Conservation (phyloP, 257 asterid species). For the Solanum ossicruentum region DNA sequence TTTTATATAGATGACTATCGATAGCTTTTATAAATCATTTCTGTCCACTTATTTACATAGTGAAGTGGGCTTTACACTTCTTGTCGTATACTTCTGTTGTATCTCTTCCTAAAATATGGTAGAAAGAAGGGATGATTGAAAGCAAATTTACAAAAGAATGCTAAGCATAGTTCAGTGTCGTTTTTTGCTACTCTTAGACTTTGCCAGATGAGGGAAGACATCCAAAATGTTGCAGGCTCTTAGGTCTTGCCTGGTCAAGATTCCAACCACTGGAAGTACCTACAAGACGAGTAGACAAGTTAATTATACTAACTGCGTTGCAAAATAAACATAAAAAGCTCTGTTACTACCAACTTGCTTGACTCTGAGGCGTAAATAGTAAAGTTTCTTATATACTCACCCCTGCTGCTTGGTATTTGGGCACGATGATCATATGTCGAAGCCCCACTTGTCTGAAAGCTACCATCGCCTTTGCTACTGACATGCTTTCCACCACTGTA, state of each 20-base stretch:
- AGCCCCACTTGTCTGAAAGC: conserved; percentile 79
- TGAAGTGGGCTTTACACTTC: not conserved
- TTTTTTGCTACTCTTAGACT: conserved; percentile 33
- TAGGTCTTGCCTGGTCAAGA: conserved; percentile 90
- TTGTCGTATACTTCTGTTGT: not conserved
- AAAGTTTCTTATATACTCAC: conserved; percentile 24
- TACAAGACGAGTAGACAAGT: conserved; percentile 8
- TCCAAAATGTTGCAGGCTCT: conserved; percentile 70
- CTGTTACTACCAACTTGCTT: not conserved
- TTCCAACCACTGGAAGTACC: conserved; percentile 73
- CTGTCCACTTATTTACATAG: not conserved
- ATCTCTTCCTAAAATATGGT: not conserved
- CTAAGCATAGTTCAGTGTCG: conserved; percentile 16
- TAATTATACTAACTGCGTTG: conserved; percentile 5
- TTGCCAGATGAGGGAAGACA: conserved; percentile 60
- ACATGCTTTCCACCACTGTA: conserved; percentile 63
- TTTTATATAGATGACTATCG: not conserved
- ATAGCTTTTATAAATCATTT: not conserved
- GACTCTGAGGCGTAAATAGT: not conserved
- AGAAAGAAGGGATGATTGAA: not conserved
- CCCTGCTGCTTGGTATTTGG: conserved; percentile 69
- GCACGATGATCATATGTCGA: conserved; percentile 76
- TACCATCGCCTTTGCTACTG: conserved; percentile 82
- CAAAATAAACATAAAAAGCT: not conserved
- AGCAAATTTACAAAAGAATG: not conserved